phyloP scores from a whole-genome alignment of 1,284 basidiomycete genomes.

The Paramarasmius palmivorus region DNA sequence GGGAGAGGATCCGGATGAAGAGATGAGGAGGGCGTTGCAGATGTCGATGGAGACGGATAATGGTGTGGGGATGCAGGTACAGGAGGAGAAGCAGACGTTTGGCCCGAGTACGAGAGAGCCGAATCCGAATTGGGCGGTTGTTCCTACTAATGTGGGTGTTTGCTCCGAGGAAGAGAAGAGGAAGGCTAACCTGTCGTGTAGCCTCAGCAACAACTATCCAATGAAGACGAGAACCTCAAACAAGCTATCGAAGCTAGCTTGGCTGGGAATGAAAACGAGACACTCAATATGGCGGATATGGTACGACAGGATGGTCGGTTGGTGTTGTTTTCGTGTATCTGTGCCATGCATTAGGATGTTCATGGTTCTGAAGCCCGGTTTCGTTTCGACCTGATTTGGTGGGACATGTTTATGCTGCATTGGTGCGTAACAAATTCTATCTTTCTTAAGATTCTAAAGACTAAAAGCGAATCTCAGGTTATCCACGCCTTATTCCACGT shows the following conservation, averaged over 20 bases:
- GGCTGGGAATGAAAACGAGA: constrained; percentile 41
- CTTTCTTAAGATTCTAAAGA: background rate
- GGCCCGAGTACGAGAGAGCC: constrained; percentile 60
- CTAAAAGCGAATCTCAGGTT: constrained; percentile 30
- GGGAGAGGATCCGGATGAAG: constrained; percentile 49
- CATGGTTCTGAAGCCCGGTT: constrained; percentile 48
- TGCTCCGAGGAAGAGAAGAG: no score
- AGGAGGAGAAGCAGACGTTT: constrained; percentile 36
- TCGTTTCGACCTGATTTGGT: constrained; percentile 59
- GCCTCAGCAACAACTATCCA: constrained; percentile 8
- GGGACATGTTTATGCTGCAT: constrained; percentile 53
- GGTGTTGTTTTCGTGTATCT: constrained; percentile 21
- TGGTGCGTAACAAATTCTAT: constrained; percentile 31
- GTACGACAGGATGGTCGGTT: constrained; percentile 61
- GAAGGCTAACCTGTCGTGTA: no score
- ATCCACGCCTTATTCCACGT: constrained; percentile 66
- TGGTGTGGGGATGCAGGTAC: no score
- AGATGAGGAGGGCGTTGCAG: constrained; percentile 51
- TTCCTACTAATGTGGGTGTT: constrained; percentile 57
- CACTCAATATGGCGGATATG: constrained; percentile 46
- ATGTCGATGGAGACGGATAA: constrained; percentile 47
- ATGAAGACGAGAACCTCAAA: constrained; percentile 20
- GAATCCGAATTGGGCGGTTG: constrained; percentile 67
- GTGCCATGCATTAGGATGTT: constrained; percentile 7
- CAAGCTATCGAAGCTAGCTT: constrained; percentile 24